Evolutionary conservation across 305 asterid genomes (phyloP), one percentile per base, ranked within the genome.

Genomic region (Plantago rigida): DNA sequence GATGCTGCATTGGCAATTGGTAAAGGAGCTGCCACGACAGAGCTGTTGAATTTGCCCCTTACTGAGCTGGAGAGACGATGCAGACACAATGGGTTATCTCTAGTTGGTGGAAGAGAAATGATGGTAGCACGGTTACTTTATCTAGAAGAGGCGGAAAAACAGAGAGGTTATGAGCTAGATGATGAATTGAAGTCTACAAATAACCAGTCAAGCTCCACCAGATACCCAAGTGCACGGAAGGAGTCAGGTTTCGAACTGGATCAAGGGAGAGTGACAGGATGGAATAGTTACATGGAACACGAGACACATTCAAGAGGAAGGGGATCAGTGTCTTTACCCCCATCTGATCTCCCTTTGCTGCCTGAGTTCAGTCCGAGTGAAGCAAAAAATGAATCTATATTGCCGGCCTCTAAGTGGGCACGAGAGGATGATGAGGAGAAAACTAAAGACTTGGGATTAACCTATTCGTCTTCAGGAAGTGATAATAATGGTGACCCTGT

Each of bases 401-500:
- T 90, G 75, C 97, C 94, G 42, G 76, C 84, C 62, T 90, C 97
- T 14, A 90, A 90, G 79, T 90, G 97, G 97, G 91, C 94, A 54
- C 76, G 94, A 65, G 97, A 90, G 74, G 96, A 90, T 36, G 75
- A 90, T 71, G 96, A 72, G 29, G 82, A 84, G 72, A 76, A 81
- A 69, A 83, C 77, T 73, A 49, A 79, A 72, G 89, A 85, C 70
- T 81, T 87, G 62, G 97, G 95, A 61, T 75, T 90, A 69, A 78
- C 94, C 42, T 90, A 90, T 77, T 90, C 97, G 59, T 90, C 97
- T 71, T 89, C 96, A 46, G 97, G 93, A 53, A 90, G 97, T 70
- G 97, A 89, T 66, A 82, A 85, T 76, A 81, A 76, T 47, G 89
- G 78, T 46, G 94, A 78, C 67, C 81, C 73, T 67, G 61, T 45